A percentile compares a stretch with the other conserved stretches of the same genome.
These are phyloP conservation scores for Jacaranda copaia DNA, from an alignment of 257 asterid genomes.

Conservation along the genomic window DNA sequence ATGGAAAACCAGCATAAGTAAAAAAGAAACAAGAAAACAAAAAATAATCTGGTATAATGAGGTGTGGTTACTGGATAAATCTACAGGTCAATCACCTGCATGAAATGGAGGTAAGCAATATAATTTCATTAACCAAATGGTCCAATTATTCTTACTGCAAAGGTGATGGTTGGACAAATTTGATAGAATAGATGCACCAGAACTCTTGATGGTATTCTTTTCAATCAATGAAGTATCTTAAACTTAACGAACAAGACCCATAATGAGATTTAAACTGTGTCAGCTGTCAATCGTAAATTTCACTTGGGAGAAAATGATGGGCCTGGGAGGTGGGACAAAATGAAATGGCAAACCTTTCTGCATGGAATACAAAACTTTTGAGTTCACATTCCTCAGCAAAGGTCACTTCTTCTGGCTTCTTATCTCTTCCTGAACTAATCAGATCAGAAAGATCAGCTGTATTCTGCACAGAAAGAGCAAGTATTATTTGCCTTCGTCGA, in stretches of 20 bases:
- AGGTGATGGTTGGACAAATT: background rate
- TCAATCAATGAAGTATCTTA: background rate
- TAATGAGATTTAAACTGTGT: conserved; percentile 1
- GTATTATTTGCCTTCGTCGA: conserved; percentile 29
- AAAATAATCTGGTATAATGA: background rate
- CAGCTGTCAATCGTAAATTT: too few relatives aligned
- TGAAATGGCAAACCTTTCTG: conserved; percentile 71
- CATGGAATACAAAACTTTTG: conserved; percentile 73
- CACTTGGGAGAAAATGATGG: conserved; percentile 6
- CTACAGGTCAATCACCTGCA: conserved; percentile 1
- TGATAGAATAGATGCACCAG: background rate
- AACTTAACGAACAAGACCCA: background rate
- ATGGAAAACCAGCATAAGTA: background rate
- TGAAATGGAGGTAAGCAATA: background rate
- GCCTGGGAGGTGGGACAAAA: conserved; percentile 7
- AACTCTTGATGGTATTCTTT: conserved; percentile 9
- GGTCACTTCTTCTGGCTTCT: conserved; percentile 83
- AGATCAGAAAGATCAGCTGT: conserved; percentile 89
- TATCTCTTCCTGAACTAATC: conserved; percentile 94
- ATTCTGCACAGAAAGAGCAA: conserved; percentile 59
- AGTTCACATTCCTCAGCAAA: conserved; percentile 85
- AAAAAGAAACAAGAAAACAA: background rate
- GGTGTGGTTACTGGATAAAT: background rate
- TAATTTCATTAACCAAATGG: conserved; percentile 18
- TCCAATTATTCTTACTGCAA: conserved; percentile 5